Conservation (phyloP, 257 asterid species). For the Scutellaria galericulata region DNA sequence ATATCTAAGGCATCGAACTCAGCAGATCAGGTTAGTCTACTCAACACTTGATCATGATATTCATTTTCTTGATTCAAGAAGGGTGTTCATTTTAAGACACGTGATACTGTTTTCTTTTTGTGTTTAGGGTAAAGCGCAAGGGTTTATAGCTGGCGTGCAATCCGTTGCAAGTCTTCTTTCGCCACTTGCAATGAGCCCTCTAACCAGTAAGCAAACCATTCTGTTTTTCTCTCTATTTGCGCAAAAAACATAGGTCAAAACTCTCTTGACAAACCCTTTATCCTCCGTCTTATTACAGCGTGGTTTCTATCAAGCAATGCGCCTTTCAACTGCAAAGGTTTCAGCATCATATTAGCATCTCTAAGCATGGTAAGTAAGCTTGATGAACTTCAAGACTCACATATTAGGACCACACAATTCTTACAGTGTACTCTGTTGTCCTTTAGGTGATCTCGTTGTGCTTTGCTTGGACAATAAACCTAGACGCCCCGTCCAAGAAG, state of each 20-base stretch:
- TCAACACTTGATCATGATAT: not conserved
- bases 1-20: constrained; percentile 77
- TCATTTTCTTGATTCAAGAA: no score
- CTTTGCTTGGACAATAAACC: constrained; percentile 65
- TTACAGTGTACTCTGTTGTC: not conserved
- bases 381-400: not conserved
- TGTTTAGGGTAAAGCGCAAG: constrained; percentile 91
- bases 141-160: constrained; percentile 82
- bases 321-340: constrained; percentile 93
- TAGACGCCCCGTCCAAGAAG: constrained; percentile 47
- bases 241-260: not conserved
- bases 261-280: constrained; percentile 22
- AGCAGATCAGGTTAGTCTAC: constrained; percentile 74
- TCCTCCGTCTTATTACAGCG: constrained; percentile 56
- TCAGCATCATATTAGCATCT: constrained; percentile 85
- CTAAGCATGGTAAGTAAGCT: constrained; percentile 65
- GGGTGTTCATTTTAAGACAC: no score
- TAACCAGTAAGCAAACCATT: constrained; percentile 66
- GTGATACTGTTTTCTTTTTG: not conserved
- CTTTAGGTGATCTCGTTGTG: constrained; percentile 61
- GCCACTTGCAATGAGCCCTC: constrained; percentile 89
- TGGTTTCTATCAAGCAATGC: constrained; percentile 82
- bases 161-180: constrained; percentile 81
- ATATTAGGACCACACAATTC: not conserved
- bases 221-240: not conserved